Base-by-base conservation (phyloP, 345 rosid species). In the Tarenaya hassleriana region DNA sequence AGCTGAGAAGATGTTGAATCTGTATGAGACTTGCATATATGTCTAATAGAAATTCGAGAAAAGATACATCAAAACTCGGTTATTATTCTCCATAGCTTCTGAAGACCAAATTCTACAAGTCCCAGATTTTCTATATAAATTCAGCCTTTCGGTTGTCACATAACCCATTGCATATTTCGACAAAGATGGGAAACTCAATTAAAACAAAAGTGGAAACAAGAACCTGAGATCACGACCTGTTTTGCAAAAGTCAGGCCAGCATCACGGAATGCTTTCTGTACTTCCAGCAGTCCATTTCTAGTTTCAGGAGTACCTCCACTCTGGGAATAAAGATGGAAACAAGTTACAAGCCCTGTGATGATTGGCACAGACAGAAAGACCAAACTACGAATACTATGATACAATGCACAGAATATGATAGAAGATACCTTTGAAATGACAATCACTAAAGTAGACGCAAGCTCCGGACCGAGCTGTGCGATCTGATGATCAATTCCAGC, bases 301-400 rank as follows among this genome's bases (percentile, higher is more conserved):
- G 96, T 92, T 76, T 92, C 96, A 67, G 98, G 98, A 43, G 98
- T 88, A 60, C 94, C 96, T 70, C 98, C 98, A 76, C 98, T 92
- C 98, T 92, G 75, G 17, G 33, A 24, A 24, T 24, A 24, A 24
- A 24, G 29, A 24, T 24, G 29, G 29, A 13, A 31, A 56, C 34
- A 47, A 21, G 11, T 24, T 9, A 33, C 19, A 42, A 29, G 32
- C 21, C 40, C 8, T 44, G 46, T 33, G 54, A 60, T 33, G 12
- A 35, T 52, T 10, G 7, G 40, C 49, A 24, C 39, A 44, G 20
- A 37, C 13, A 35, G 50, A 35, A 18, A 47, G 13, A 8, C 47
- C 9, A 4, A 14, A 42, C n/a, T 42, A 15, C 3, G 21, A 42
- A 18, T 7, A 42, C 13, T 7, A 14, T 7, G 17, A n/a, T 42